Evolutionary conservation across 2,329 filamentous ascomycete genomes (phyloP), one percentile per base, ranked within the genome.

Genomic region (Leptodontidium sp.): DNA sequence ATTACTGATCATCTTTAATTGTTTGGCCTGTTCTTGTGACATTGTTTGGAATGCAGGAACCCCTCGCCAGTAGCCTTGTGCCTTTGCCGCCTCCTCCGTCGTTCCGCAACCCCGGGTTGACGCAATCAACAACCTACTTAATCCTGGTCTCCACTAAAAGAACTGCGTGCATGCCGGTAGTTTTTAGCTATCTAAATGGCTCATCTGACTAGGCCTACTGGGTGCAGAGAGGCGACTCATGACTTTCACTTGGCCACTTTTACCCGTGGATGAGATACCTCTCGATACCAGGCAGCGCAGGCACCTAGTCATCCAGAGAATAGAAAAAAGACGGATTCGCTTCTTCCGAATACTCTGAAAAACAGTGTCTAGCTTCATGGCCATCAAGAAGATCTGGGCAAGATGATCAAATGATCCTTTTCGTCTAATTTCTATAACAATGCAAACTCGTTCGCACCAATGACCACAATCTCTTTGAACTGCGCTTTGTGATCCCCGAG

Each of bases 21-120:
- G 7, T 53, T 15, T 14, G 9, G 11, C 29, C 1, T 53, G 50
- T 32, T 53, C 29, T 35, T 17, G 26, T 35, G 50, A 32, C 14
- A 15, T 53, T 4, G 1, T 4, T 53, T 7, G 21, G 8, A 53
- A 53, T 53, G 50, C 26, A 53, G 50, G 50, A 2, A 32, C 50
- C 50, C 50, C 50, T 53, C 29, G 15, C 32, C 50, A 2, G 15
- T 24, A 32, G 26, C 14, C 50, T 53, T 29, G 24, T 29, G 4
- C 26, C 50, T 32, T 32, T 32, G 50, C 50, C 50, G 50, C 50
- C 50, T 53, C 50, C 29, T 32, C 50, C 50, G 50, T 32, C 50
- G 50, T 26, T 32, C 50, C 50, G 50, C 50, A 53, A 53, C 26
- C 50, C 50, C 50, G 50, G 50, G 29, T 53, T 26, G 15, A 35